These are phyloP conservation scores for Aspergillus olivimuriae DNA, from an alignment of 495 filamentous ascomycete genomes.

Conservation along the genomic window DNA sequence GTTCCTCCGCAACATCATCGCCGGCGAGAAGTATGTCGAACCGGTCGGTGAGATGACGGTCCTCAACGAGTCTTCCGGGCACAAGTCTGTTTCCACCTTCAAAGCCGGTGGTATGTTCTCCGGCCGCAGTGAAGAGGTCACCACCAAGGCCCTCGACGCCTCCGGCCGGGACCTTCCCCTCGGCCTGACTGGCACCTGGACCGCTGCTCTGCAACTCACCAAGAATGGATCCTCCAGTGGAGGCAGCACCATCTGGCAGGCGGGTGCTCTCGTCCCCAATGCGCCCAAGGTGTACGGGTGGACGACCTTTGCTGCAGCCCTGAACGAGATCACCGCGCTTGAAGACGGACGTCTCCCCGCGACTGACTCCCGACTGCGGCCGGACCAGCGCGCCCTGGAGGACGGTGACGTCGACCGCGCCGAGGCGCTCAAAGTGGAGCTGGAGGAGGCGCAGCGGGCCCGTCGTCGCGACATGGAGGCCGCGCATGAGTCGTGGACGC, in stretches of 20 bases:
- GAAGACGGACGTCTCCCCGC: slow-evolving; percentile 66
- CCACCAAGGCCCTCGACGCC: slow-evolving; percentile 60
- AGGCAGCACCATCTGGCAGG: slow-evolving; percentile 70
- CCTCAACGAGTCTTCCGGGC: slow-evolving; percentile 70
- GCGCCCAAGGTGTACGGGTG: slow-evolving; percentile 76
- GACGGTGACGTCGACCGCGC: slow-evolving; percentile 75
- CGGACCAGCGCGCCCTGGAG: slow-evolving; percentile 89
- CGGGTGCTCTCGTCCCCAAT: slow-evolving; percentile 66
- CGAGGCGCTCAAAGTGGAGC: slow-evolving; percentile 70
- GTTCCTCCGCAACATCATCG: slow-evolving; percentile 93
- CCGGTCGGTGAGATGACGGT: slow-evolving; percentile 84
- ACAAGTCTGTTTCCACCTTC: slow-evolving; percentile 76
- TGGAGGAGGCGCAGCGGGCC: slow-evolving; percentile 80
- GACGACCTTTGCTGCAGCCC: slow-evolving; percentile 72
- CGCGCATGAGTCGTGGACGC: slow-evolving; percentile 58
- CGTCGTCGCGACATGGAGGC: slow-evolving; percentile 72
- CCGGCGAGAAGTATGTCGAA: slow-evolving; percentile 97
- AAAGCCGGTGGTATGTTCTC: slow-evolving; percentile 94
- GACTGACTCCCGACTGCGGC: slow-evolving; percentile 77
- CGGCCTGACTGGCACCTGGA: slow-evolving; percentile 79
- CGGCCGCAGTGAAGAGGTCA: slow-evolving; percentile 85
- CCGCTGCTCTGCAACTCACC: slow-evolving; percentile 55
- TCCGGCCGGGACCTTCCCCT: slow-evolving; percentile 55
- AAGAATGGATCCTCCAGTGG: slow-evolving; percentile 49
- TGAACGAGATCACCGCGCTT: slow-evolving; percentile 83